Conservation (phyloP, 2,329 filamentous ascomycete species). For the Epichloe sibirici region DNA sequence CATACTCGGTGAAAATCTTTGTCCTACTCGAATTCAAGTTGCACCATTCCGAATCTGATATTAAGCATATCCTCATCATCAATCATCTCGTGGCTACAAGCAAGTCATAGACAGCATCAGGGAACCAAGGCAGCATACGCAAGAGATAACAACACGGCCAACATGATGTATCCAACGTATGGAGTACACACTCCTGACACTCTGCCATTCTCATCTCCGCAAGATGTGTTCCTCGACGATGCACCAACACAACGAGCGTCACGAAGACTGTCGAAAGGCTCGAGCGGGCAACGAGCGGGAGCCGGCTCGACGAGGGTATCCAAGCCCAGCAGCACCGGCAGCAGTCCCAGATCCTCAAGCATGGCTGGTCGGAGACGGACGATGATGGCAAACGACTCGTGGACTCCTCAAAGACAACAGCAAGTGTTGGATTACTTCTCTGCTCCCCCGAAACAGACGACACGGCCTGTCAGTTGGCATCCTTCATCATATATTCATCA, state of each 20-base stretch:
- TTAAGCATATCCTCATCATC: too few relatives aligned
- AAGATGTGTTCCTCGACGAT: conserved; percentile 37
- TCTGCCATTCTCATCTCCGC: conserved; percentile 15
- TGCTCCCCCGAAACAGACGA: conserved; percentile 6
- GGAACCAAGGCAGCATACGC: background rate
- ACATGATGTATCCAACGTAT: conserved; percentile 20
- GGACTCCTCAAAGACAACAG: conserved; percentile 32
- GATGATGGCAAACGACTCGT: conserved; percentile 35
- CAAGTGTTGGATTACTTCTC: conserved; percentile 29
- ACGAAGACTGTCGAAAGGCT: conserved; percentile 36
- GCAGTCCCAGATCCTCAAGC: conserved; percentile 48
- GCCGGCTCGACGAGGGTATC: conserved; percentile 43
- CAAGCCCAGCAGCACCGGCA: conserved; percentile 57
- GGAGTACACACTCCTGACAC: conserved; percentile 14
- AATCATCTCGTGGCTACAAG: background rate
- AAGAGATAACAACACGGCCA: background rate
- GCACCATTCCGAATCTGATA: too few relatives aligned
- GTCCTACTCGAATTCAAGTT: too few relatives aligned
- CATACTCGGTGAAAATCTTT: too few relatives aligned
- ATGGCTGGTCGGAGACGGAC: conserved; percentile 42
- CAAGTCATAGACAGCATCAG: background rate
- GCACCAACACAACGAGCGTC: conserved; percentile 38
- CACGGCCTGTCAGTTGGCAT: conserved; percentile 54
- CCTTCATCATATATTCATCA: conserved; percentile 41
- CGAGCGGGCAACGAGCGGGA: conserved; percentile 34